phyloP scores from a whole-genome alignment of 805 yeast species.

The Wickerhamomyces alni region DNA sequence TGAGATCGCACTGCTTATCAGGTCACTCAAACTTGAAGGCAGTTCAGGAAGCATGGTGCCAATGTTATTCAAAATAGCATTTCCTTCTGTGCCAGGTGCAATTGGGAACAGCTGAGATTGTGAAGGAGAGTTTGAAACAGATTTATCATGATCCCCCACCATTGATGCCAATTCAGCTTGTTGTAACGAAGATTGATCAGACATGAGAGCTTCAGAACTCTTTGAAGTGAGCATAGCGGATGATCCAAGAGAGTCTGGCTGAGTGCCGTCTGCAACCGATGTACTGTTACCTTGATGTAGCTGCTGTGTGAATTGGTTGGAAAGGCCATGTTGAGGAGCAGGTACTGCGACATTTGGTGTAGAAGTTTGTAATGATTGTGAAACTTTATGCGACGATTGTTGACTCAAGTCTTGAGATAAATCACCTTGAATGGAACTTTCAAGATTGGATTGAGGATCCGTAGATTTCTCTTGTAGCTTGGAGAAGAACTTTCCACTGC shows the following conservation, averaged over 20 bases:
- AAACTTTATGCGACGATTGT: too few species aligned
- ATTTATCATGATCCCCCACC: neutral
- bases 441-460: neutral
- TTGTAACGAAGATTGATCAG: too few species aligned
- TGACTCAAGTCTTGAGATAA: neutral
- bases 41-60: conserved; percentile 19
- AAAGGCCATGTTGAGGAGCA: too few species aligned
- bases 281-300: too few species aligned
- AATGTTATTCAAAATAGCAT: conserved; percentile 15
- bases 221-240: too few species aligned
- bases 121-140: neutral
- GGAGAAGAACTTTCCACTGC: conserved; percentile 24
- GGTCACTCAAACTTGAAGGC: conserved; percentile 17
- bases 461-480: conserved; percentile 18
- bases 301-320: too few species aligned
- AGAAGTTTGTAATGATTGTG: neutral
- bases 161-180: neutral
- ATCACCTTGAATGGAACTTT: neutral
- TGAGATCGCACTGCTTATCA: conserved; percentile 20
- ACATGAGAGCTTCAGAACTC: neutral
- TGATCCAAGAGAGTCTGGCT: too few species aligned
- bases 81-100: conserved; percentile 14
- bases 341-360: neutral
- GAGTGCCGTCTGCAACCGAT: too few species aligned
- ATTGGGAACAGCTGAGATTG: conserved; percentile 7